Evolutionary conservation across 306 rosid genomes (phyloP).

Genomic region (Lathyrus tuberosus): DNA sequence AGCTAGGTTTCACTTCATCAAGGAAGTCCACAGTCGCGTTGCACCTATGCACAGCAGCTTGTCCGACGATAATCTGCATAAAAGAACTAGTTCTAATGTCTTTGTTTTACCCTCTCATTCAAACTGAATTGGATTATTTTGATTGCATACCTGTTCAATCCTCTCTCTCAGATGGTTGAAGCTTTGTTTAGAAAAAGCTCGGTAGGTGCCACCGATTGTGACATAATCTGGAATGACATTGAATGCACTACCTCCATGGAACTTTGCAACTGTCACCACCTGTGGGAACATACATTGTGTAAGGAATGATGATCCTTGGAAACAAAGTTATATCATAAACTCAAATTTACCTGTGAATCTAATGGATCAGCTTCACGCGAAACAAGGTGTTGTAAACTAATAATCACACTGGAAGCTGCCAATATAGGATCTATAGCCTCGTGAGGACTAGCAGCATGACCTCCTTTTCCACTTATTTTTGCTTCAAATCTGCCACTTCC

Average conservation of each 20-base stretch:
- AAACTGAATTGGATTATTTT: too few relatives aligned
- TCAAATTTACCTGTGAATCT: conserved; percentile 60
- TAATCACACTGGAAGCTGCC: conserved; percentile 84
- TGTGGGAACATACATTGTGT: conserved; percentile 33
- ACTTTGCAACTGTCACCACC: conserved; percentile 80
- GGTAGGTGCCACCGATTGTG: conserved; percentile 85
- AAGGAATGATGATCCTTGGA: not conserved
- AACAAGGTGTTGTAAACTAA: conserved; percentile 82
- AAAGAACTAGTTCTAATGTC: not conserved
- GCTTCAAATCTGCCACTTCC: conserved; percentile 84
- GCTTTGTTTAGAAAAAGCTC: conserved; percentile 63
- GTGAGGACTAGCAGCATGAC: conserved; percentile 94
- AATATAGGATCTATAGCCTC: conserved; percentile 76
- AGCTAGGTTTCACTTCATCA: conserved; percentile 44
- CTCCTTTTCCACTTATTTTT: conserved; percentile 78
- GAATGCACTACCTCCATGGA: conserved; percentile 87
- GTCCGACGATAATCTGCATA: conserved; percentile 69
- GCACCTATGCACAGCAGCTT: conserved; percentile 91
- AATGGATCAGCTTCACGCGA: conserved; percentile 92
- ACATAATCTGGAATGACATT: conserved; percentile 94
- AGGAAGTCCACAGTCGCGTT: conserved; percentile 68
- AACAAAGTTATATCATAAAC: too few relatives aligned
- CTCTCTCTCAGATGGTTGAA: conserved; percentile 58
- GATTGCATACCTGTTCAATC: conserved; percentile 59
- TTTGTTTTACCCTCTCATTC: too few relatives aligned